phyloP scores from a whole-genome alignment of 768 basidiomycete genomes.

The Naganishia onofrii region DNA sequence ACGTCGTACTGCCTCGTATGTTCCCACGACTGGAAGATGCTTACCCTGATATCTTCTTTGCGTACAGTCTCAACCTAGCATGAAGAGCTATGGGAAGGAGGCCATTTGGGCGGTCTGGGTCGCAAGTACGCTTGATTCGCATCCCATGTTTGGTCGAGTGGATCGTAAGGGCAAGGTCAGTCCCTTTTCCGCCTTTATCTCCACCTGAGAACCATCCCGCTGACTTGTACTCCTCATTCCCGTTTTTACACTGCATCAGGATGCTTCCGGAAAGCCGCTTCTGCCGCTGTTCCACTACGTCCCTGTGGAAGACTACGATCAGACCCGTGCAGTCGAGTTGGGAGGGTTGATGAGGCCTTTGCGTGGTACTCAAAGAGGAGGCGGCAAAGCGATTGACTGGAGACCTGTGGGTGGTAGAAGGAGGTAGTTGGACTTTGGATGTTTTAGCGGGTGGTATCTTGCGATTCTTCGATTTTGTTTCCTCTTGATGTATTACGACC shows the following conservation, averaged over 20 bases:
- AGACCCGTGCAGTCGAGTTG: slow-evolving; percentile 43
- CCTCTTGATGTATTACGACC: no score
- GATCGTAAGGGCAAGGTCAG: slow-evolving; percentile 48
- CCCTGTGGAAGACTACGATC: slow-evolving; percentile 49
- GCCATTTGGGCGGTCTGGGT: slow-evolving; percentile 42
- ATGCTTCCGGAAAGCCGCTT: slow-evolving; percentile 51
- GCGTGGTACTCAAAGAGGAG: slow-evolving; percentile 44
- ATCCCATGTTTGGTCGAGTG: slow-evolving; percentile 51
- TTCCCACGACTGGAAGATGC: not conserved
- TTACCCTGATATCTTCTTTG: not conserved
- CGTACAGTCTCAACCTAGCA: slow-evolving; percentile 47
- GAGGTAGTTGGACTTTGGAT: slow-evolving; percentile 28
- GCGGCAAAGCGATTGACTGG: slow-evolving; percentile 51
- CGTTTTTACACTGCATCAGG: slow-evolving; percentile 35
- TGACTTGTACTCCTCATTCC: not conserved
- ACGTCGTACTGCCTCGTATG: slow-evolving; percentile 29
- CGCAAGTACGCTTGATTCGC: slow-evolving; percentile 33
- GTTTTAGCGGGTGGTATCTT: slow-evolving; percentile 2
- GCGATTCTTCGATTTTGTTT: not conserved
- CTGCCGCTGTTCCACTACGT: slow-evolving; percentile 52
- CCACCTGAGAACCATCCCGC: not conserved
- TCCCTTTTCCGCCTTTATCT: not conserved
- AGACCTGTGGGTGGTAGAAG: slow-evolving; percentile 46
- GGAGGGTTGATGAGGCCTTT: slow-evolving; percentile 47
- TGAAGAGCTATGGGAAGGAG: slow-evolving; percentile 43